Evolutionary conservation across 768 basidiomycete genomes (phyloP).

Genomic region (Mycena polygramma): DNA sequence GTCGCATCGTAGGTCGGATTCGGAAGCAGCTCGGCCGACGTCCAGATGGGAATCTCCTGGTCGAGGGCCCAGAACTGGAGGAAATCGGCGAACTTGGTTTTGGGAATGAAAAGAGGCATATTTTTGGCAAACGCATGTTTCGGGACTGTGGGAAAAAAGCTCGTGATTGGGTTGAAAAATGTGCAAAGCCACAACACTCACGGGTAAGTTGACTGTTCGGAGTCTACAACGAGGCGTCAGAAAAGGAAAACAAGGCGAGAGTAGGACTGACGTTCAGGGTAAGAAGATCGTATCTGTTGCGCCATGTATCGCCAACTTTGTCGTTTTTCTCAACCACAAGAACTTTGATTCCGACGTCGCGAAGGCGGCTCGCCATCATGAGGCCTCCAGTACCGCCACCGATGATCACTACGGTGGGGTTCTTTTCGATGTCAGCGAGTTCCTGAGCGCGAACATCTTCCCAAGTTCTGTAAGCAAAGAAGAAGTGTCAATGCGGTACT

Average conservation of each 20-base stretch:
- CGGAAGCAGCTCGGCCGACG: neutral
- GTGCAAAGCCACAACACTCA: neutral
- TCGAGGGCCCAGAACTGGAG: neutral
- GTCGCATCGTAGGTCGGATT: neutral
- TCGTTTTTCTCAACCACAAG: neutral
- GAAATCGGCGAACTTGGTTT: slow-evolving; percentile 5
- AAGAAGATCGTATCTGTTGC: neutral
- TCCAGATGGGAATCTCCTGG: slow-evolving; percentile 6
- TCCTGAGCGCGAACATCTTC: neutral
- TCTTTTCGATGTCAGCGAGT: neutral
- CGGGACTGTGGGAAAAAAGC: neutral
- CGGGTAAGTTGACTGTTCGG: slow-evolving; percentile 4
- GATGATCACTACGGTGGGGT: neutral
- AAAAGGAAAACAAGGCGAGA: neutral
- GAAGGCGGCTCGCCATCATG: neutral
- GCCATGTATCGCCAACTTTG: neutral
- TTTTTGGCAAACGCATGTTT: neutral
- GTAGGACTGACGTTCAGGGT: too few species aligned
- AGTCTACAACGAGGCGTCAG: neutral
- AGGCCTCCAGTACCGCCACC: neutral
- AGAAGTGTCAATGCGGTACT: too few species aligned
- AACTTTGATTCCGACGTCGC: neutral
- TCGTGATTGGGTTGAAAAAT: too few species aligned
- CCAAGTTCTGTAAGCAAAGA: neutral
- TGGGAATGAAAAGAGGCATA: neutral